Percentiles rank a stretch among this genome's conserved stretches.
Evolutionary conservation across 2,329 filamentous ascomycete genomes (phyloP).

Genomic region (Diaporthe destruens): DNA sequence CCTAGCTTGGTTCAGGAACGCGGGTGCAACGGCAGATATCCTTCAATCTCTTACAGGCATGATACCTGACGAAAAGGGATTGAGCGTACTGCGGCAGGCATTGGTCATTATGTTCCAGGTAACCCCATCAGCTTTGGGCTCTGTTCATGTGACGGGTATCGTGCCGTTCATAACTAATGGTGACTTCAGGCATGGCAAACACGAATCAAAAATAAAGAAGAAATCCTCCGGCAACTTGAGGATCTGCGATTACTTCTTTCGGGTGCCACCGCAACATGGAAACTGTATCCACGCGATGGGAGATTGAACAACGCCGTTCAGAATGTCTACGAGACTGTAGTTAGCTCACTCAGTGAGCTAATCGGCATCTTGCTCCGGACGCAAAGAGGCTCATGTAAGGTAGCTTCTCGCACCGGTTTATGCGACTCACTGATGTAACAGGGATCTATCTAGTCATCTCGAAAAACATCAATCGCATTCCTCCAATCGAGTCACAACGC

Average conservation of each 20-base stretch:
- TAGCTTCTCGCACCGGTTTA: too few species aligned
- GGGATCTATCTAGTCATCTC: not conserved
- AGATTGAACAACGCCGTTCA: not conserved
- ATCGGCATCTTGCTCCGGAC: not conserved
- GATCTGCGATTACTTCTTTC: conserved; percentile 12
- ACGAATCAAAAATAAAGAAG: conserved; percentile 14
- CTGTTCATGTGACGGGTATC: accelerated
- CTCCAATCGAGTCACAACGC: not conserved
- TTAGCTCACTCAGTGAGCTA: not conserved
- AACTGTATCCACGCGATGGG: not conserved
- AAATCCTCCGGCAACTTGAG: conserved; percentile 18
- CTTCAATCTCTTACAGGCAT: conserved; percentile 3
- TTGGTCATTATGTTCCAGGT: conserved; percentile 19
- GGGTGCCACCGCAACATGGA: not conserved
- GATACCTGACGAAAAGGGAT: conserved; percentile 26
- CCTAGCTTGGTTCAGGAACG: not conserved
- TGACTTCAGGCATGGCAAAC: not conserved
- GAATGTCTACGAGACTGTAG: not conserved
- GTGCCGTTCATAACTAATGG: too few species aligned
- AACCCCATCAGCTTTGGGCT: not conserved
- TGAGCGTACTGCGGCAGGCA: conserved; percentile 19
- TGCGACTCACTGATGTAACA: not conserved
- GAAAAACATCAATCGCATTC: not conserved
- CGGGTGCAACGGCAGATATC: not conserved
- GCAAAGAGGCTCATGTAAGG: conserved; percentile 16